Base-by-base conservation (phyloP, 768 basidiomycete species). In the Mycena alexandri region DNA sequence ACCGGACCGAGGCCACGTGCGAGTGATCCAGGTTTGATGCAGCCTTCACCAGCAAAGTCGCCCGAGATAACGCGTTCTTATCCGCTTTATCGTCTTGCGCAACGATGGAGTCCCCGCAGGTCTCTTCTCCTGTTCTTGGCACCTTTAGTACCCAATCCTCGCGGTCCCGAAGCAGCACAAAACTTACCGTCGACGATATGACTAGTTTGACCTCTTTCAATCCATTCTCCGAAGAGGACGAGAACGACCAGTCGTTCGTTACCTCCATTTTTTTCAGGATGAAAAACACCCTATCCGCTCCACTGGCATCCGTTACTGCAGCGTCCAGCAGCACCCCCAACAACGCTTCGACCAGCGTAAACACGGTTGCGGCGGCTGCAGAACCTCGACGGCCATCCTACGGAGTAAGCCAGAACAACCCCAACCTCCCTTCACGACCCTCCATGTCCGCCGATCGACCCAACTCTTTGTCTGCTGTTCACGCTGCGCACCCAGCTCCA, bases 151-250 rank as follows among this genome's bases (percentile, higher is more conserved):
- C 81, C 17, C 80, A 81, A 19, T 84, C 86, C 13, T 87, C 85
- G 22, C 82, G 89, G 74, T 91, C 90, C 14, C 84, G 89, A 71
- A 89, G 87, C 77, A 89, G 84, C 76, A 85, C 86, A 36, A 89
- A 85, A 73, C 77, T 90, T 56, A 72, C 75, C 41, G 83, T 85
- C 73, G 93, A 93, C 82, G 85, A 71, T 51, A 34, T 90, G 48
- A 85, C 86, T 50, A 88, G 89, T 74, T 80, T 96, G 63, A 96
- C 95, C 33, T 93, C 93, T 55, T 94, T 92, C 84, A 95, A 95
- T 76, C 93, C 93, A 8, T 96, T 95, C 81, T 89, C 92, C n/a
- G 93, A 94, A 75, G 95, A 96, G 76, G 94, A 95, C 75, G 94
- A 95, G 78, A 88, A 93, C 75, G 94, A 95, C 71, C 91, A 93